Evolutionary conservation across 768 basidiomycete genomes (phyloP), one percentile per base, ranked within the genome.

Genomic region (Sutorius australiensis): DNA sequence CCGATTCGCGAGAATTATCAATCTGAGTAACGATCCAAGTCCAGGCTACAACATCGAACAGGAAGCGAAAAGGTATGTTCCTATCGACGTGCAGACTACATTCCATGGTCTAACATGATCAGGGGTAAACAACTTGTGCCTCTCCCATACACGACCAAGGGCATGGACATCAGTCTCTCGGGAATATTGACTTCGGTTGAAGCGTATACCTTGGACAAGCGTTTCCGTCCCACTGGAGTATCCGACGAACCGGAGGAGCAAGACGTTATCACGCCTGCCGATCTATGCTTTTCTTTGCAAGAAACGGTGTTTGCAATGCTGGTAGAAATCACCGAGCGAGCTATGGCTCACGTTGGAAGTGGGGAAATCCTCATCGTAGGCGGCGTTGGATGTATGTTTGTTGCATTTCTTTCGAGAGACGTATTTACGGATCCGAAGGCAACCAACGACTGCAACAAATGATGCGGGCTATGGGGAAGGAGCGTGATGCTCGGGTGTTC

Each of bases 41-140:
- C 97, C 97, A 0, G 97, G 97, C 32, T 94, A 92, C 64, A 99
- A 98, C 64, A 98, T 99, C 57, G 97, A 99, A 66, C 87, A 92
- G 66, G 86, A 90, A 68, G 95, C 97, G 0, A 95, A 92, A 72
- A 86, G 81, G 95, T 95, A 54, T 34, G 55, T 47, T 17, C 16
- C 24, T 36, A 3, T 63, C n/a, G 16, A 14, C 9, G 49, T 38
- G 14, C 4, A 24, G 6, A 10, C 46, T 34, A 45, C 50, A 53
- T 36, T 12, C 19, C 38, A 5, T 34, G 43, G 10, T 48, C 52
- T 61, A 28, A 49, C 42, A 9, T 44, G 1, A 3, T 28, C 62
- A 97, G 95, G 61, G 95, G 95, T 12, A 89, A 82, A 63, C 82
- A 87, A 14, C 75, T 98, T 2, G 68, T 98, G 2, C 74, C 86